phyloP scores from a whole-genome alignment of 768 basidiomycete genomes.

The Lenzites betulinus region DNA sequence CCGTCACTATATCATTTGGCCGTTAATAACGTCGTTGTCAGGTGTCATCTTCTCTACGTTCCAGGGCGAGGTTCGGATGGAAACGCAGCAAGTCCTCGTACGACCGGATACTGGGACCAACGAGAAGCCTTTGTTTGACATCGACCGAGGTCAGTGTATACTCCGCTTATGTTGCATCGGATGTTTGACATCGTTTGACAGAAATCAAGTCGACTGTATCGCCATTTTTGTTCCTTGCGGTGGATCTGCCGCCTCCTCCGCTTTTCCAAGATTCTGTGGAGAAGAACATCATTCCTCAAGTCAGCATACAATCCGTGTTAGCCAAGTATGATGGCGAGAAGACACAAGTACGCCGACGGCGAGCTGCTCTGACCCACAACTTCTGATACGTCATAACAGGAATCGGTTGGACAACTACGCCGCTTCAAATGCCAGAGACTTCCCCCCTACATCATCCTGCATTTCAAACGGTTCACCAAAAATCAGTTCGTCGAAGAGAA shows the following conservation, averaged over 20 bases:
- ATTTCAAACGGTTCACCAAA: slow-evolving; percentile 96
- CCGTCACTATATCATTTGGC: slow-evolving; percentile 21
- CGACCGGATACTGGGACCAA: slow-evolving; percentile 74
- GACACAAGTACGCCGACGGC: slow-evolving; percentile 64
- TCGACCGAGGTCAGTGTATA: slow-evolving; percentile 75
- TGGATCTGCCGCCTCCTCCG: slow-evolving; percentile 97
- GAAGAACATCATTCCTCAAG: slow-evolving; percentile 99
- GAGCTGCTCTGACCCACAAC: slow-evolving; percentile 16
- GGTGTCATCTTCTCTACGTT: slow-evolving; percentile 93
- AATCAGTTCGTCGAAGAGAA: slow-evolving; percentile 98
- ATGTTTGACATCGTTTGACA: slow-evolving; percentile 34
- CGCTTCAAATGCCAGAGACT: slow-evolving; percentile 88
- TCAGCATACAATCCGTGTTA: slow-evolving; percentile 85
- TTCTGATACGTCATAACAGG: slow-evolving; percentile 46
- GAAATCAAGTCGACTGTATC: slow-evolving; percentile 85
- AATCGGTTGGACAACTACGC: slow-evolving; percentile 81
- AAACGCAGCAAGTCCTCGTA: slow-evolving; percentile 91
- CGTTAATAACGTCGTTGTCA: slow-evolving; percentile 31
- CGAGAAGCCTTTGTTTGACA: slow-evolving; percentile 89
- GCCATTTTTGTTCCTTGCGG: slow-evolving; percentile 93
- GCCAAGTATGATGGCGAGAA: slow-evolving; percentile 93
- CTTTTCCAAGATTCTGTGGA: slow-evolving; percentile 95
- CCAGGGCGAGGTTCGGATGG: slow-evolving; percentile 90
- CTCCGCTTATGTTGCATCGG: slow-evolving; percentile 9
- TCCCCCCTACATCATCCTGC: slow-evolving; percentile 90